These are phyloP conservation scores for Rhizopus sp. DNA, from an alignment of 371 early-diverging fungal genomes.

Conservation along the genomic window DNA sequence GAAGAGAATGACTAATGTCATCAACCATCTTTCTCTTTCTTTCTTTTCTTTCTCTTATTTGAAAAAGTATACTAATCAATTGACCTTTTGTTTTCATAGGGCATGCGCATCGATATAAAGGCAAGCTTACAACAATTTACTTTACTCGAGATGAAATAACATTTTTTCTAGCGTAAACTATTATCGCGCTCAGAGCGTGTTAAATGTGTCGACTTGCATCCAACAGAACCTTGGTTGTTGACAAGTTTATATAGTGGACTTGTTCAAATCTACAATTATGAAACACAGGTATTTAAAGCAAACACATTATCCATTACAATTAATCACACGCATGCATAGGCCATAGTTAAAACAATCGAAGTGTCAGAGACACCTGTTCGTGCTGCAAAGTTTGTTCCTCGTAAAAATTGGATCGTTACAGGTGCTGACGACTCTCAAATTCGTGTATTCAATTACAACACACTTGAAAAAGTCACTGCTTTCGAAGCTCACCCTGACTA, in stretches of 20 bases:
- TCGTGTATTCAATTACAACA: slow-evolving; percentile 99
- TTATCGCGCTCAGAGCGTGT: slow-evolving; percentile 94
- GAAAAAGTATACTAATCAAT: background rate
- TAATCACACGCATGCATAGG: slow-evolving; percentile 42
- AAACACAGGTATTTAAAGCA: slow-evolving; percentile 86
- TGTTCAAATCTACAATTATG: slow-evolving; percentile 98
- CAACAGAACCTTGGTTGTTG: slow-evolving; percentile 98
- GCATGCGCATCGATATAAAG: slow-evolving; percentile 71
- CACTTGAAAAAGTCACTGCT: slow-evolving; percentile 91
- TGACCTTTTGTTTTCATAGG: slow-evolving; percentile 33
- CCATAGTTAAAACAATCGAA: slow-evolving; percentile 95
- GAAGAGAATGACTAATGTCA: background rate
- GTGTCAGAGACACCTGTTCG: slow-evolving; percentile 94
- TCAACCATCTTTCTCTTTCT: background rate
- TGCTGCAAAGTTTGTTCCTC: slow-evolving; percentile 93
- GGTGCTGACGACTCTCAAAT: slow-evolving; percentile 98
- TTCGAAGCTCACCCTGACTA: slow-evolving; percentile 99
- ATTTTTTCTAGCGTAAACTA: slow-evolving; percentile 59
- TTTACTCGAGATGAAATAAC: background rate
- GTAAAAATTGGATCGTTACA: slow-evolving; percentile 97
- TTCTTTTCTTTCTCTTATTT: background rate
- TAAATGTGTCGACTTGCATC: slow-evolving; percentile 98
- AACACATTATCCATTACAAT: background rate
- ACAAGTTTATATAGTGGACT: slow-evolving; percentile 97
- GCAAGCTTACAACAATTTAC: slow-evolving; percentile 26